A percentile compares a stretch with the other conserved stretches of the same genome.
phyloP scores from a whole-genome alignment of 2,329 filamentous ascomycete genomes.

The Keithomyces neogunnii region DNA sequence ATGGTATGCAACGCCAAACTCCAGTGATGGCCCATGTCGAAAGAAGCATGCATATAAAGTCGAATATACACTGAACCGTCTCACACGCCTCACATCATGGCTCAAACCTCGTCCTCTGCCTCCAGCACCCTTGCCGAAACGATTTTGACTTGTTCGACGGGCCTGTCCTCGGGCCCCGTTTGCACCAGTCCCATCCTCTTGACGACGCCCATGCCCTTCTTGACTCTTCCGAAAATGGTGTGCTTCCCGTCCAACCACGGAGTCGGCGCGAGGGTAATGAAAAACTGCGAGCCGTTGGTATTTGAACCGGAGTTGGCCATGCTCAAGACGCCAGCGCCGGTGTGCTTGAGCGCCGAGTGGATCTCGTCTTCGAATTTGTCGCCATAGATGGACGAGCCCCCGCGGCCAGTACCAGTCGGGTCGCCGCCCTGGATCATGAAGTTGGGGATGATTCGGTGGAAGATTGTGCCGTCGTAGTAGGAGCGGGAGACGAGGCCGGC shows the following conservation, averaged over 20 bases:
- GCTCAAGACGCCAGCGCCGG: constrained; percentile 83
- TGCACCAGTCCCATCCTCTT: constrained; percentile 82
- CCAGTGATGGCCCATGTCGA: neutral
- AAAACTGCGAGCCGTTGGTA: constrained; percentile 94
- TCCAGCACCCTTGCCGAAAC: constrained; percentile 63
- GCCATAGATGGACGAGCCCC: constrained; percentile 83
- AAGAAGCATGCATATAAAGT: neutral
- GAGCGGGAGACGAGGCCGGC: constrained; percentile 66
- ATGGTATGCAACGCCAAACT: neutral
- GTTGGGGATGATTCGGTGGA: constrained; percentile 90
- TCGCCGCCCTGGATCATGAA: constrained; percentile 98
- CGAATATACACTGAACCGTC: neutral
- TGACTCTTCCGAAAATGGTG: constrained; percentile 90
- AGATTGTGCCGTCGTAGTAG: constrained; percentile 80
- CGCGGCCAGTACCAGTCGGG: constrained; percentile 85
- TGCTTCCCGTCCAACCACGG: constrained; percentile 97
- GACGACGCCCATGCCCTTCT: constrained; percentile 72
- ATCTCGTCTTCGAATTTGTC: constrained; percentile 95
- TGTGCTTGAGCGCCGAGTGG: constrained; percentile 69
- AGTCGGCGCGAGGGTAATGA: constrained; percentile 86
- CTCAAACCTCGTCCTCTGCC: constrained; percentile 32
- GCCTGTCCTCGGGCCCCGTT: constrained; percentile 73
- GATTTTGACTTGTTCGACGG: constrained; percentile 75
- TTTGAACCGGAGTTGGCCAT: constrained; percentile 95
- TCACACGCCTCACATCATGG: neutral